Evolutionary conservation across 257 asterid genomes (phyloP).

Genomic region (Solanum appendiculatum): DNA sequence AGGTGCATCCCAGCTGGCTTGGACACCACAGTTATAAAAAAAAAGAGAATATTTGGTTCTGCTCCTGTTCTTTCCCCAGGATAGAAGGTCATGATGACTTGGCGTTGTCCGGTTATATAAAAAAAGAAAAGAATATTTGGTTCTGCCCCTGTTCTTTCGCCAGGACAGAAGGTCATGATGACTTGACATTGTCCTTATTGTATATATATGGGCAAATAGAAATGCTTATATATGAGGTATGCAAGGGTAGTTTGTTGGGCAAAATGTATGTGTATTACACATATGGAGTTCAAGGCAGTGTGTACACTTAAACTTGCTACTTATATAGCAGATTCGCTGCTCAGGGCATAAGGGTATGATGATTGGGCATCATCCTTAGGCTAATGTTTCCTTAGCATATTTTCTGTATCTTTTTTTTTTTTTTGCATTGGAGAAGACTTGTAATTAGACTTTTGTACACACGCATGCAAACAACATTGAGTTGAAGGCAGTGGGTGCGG

Average conservation of each 20-base stretch:
- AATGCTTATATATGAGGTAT: not conserved
- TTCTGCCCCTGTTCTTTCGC: not conserved
- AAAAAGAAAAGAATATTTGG: not conserved
- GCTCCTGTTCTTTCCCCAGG: not conserved
- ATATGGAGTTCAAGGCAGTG: not conserved
- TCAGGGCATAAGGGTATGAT: not conserved
- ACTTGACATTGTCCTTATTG: not conserved
- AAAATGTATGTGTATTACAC: not conserved
- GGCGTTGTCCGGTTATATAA: not conserved
- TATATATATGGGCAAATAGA: not conserved
- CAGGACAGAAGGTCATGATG: not conserved
- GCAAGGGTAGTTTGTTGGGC: not conserved
- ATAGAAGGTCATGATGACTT: not conserved
- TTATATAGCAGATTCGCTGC: not conserved
- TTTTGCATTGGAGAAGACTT: not conserved
- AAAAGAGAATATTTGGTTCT: not conserved
- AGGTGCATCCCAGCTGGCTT: not conserved
- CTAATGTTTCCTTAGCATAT: not conserved
- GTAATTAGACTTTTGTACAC: not conserved
- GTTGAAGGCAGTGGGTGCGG: not conserved
- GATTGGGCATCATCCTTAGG: not conserved
- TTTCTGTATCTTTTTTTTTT: not conserved
- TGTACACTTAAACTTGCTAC: not conserved
- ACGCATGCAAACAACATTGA: not conserved
- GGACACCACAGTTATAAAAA: not conserved